phyloP scores from a whole-genome alignment of 345 rosid genomes.

The Jatropha curcas region DNA sequence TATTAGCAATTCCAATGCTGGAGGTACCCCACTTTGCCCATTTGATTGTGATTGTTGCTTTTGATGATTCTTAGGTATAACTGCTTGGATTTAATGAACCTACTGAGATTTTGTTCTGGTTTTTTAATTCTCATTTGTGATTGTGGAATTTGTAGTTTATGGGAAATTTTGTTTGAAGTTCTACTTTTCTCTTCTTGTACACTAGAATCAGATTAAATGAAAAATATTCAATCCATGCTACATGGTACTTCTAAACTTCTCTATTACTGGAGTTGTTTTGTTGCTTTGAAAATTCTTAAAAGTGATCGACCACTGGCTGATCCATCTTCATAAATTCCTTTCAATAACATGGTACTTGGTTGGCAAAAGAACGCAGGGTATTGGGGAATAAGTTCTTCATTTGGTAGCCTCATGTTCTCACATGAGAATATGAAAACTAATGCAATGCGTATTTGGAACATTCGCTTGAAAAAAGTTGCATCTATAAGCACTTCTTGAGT shows the following conservation, averaged over 20 bases:
- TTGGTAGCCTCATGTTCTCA: too few species aligned
- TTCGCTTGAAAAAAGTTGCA: too few species aligned
- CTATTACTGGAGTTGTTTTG: background rate
- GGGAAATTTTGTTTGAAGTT: background rate
- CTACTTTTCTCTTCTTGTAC: background rate
- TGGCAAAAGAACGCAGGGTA: too few species aligned
- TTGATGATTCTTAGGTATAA: constrained; percentile 25
- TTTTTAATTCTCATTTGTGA: background rate
- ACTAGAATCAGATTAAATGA: background rate
- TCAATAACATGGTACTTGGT: too few species aligned
- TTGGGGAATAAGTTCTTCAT: too few species aligned
- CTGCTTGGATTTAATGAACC: background rate
- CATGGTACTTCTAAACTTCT: too few species aligned
- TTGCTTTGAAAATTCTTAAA: background rate
- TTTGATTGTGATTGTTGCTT: constrained; percentile 85
- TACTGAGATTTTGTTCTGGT: background rate
- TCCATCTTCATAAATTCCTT: background rate
- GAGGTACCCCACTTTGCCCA: constrained; percentile 72
- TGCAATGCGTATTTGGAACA: too few species aligned
- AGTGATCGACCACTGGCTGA: background rate
- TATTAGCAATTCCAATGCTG: constrained; percentile 47
- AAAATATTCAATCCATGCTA: background rate
- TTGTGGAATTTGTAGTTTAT: background rate
- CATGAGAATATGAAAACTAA: too few species aligned
- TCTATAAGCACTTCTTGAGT: too few species aligned